Base-by-base conservation (phyloP, 2,329 filamentous ascomycete genomes). In the Cladosporium sp. region DNA sequence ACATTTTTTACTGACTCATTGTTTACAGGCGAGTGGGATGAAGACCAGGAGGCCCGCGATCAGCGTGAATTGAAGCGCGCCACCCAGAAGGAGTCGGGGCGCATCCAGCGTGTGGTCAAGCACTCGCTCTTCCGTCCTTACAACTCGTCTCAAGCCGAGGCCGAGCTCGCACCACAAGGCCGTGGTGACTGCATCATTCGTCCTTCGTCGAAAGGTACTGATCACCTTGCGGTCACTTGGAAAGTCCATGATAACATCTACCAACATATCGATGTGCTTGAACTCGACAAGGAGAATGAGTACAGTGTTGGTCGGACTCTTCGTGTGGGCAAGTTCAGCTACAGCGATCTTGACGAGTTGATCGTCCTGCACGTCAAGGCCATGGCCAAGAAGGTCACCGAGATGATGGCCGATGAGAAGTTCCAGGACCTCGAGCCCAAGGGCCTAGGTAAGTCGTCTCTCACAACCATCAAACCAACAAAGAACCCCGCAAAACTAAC, bases 301-400 rank as follows among this genome's bases (percentile, higher is more conserved):
- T 97, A 96, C 67, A 91, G 90, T 0, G 85, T 97, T 3, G 93
- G 93, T 55, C 85, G 85, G 60, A 84, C 85, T 36, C 78, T 98
- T 48, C 87, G 88, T 56, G 88, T 98, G 48, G 87, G 88, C 59
- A 92, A 91, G 67, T 91, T 90, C 70, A 92, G 82, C 7, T 98
- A 98, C 73, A 89, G 83, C 53, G 93, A 98, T 84, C 76, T 98
- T 54, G 93, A 98, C 71, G 93, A 98, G 68, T 71, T 98, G 72
- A 97, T 98, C 59, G 91, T 95, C 65, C 87, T 93, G 63, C 93
- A 98, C 66, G 88, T 98, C 65, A 93, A 95, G 73, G 88, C 91
- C 46, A 98, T 97, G 93, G 87, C 90, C 15, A 88, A 86, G 70
- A 98, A 98, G 77, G 92, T 97, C 45, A 89, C 95, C 58, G 92